A percentile compares a stretch with the other conserved stretches of the same genome.
These are phyloP conservation scores for Sugiyamaella marilandica DNA, from an alignment of 805 yeast species.

Conservation along the genomic window DNA sequence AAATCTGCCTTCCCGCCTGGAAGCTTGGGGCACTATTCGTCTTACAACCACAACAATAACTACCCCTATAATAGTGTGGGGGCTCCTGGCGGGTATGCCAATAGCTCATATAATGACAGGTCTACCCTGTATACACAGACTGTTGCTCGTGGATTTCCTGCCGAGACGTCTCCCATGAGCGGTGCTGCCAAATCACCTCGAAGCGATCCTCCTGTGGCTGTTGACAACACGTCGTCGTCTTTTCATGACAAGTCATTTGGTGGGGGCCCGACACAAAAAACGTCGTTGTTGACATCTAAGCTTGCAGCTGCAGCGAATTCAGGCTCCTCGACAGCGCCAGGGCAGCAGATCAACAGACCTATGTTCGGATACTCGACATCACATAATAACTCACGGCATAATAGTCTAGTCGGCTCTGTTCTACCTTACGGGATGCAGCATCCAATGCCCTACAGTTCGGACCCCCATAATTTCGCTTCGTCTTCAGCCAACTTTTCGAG, in stretches of 20 bases:
- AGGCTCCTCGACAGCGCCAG: slow-evolving; percentile 3
- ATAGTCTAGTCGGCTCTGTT: slow-evolving; percentile 1
- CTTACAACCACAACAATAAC: not conserved
- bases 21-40: slow-evolving; percentile 11
- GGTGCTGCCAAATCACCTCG: not conserved
- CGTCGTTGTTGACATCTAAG: slow-evolving; percentile 33
- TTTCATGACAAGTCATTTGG: not conserved
- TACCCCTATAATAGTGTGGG: slow-evolving; percentile 1
- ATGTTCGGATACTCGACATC: slow-evolving; percentile 9
- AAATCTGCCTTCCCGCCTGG: slow-evolving; percentile 22
- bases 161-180: slow-evolving; percentile 1
- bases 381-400: slow-evolving; percentile 10
- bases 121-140: slow-evolving; percentile 5
- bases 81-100: not conserved
- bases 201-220: not conserved
- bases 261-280: slow-evolving; percentile 4
- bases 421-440: slow-evolving; percentile 1
- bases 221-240: not conserved
- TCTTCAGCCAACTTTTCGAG: not conserved
- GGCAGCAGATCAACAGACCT: slow-evolving; percentile 10
- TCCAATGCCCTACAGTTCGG: slow-evolving; percentile 33
- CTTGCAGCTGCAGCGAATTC: slow-evolving; percentile 26
- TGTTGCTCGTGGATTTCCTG: slow-evolving; percentile 6
- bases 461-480: slow-evolving; percentile 16
- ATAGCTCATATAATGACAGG: slow-evolving; percentile 6